Evolutionary conservation across 2,329 filamentous ascomycete species (phyloP), one percentile per base, ranked within the genome.

Genomic region (Blumeria hordei): DNA sequence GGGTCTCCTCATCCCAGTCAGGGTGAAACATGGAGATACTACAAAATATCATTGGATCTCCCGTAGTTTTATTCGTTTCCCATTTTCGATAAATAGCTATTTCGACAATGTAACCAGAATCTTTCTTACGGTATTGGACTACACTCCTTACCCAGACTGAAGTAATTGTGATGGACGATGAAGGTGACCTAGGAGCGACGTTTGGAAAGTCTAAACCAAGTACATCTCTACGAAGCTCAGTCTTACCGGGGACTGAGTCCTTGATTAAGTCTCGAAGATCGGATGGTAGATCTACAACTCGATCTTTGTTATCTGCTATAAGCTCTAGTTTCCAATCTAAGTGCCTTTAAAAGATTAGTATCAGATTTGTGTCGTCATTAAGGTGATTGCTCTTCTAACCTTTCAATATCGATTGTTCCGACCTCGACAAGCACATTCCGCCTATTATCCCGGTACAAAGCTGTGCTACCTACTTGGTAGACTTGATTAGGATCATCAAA

Each of bases 251-350:
- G 6, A 65, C 54, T 10, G 59, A 61, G 9, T 54, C 54, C 21
- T 57, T 55, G 33, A 64, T 59, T 9, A 63, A 47, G 18, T 50
- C 32, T 14, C 57, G 44, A 16, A 63, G 57, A 11, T 55, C 52
- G 7, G 55, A 14, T 16, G 61, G 60, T 11, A 60, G 44, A 6
- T 58, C 54, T 3, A 37, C 16, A 28, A 53, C 51, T 16, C 57
- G 50, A 21, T 63, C 57, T 6, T 56, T 56, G 34, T 60, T 59
- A 39, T 66, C 64, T 1, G 62, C 60, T 32, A 64, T 60, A 10
- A 66, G 59, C 32, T 65, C 63, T 9, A 65, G 28, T n/a, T 56
- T 57, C 61, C 64, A 65, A 54, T 65, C 61, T 37, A 64, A 39
- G 37, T 60, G 49, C 43, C 64, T 65, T 54, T 32, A 21, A 39